Evolutionary conservation across 768 basidiomycete species (phyloP).

Genomic region (Tylopilus balloui): DNA sequence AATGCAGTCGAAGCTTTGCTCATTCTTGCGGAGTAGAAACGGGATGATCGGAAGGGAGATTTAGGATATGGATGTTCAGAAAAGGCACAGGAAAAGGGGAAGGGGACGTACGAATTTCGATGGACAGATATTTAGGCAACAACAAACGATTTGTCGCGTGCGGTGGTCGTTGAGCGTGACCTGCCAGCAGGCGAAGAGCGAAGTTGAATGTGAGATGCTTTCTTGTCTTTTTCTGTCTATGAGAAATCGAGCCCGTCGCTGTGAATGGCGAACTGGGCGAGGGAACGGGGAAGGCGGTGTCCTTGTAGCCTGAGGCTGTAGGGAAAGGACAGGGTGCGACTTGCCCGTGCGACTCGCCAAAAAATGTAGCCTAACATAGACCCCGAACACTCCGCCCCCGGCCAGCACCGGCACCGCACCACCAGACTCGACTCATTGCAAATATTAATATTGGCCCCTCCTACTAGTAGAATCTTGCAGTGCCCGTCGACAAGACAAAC

Average conservation of each 20-base stretch:
- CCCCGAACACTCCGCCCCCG: conserved; percentile 25
- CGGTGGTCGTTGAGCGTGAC: conserved; percentile 83
- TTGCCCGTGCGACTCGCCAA: conserved; percentile 31
- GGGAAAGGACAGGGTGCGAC: conserved; percentile 35
- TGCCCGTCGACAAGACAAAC: no score
- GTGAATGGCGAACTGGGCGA: conserved; percentile 32
- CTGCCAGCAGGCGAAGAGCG: conserved; percentile 86
- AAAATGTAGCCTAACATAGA: conserved; percentile 27
- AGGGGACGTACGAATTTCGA: conserved; percentile 40
- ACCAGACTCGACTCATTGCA: no score
- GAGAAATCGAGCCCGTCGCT: conserved; percentile 35
- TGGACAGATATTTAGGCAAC: conserved; percentile 44
- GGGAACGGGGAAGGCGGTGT: conserved; percentile 20
- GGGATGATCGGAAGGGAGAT: conserved; percentile 6
- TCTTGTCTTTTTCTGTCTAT: conserved; percentile 38
- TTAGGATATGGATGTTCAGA: background rate
- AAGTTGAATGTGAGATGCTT: conserved; percentile 40
- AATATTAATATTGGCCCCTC: no score
- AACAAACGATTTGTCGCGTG: conserved; percentile 55
- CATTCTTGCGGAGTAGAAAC: conserved; percentile 55
- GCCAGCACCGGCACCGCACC: conserved; percentile 10
- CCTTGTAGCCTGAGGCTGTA: conserved; percentile 37
- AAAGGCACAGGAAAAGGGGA: background rate
- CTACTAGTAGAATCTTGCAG: no score
- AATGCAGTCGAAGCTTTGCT: conserved; percentile 83